These are phyloP conservation scores for Trichoderma koningii DNA, from an alignment of 2,329 filamentous ascomycete genomes.

Conservation along the genomic window DNA sequence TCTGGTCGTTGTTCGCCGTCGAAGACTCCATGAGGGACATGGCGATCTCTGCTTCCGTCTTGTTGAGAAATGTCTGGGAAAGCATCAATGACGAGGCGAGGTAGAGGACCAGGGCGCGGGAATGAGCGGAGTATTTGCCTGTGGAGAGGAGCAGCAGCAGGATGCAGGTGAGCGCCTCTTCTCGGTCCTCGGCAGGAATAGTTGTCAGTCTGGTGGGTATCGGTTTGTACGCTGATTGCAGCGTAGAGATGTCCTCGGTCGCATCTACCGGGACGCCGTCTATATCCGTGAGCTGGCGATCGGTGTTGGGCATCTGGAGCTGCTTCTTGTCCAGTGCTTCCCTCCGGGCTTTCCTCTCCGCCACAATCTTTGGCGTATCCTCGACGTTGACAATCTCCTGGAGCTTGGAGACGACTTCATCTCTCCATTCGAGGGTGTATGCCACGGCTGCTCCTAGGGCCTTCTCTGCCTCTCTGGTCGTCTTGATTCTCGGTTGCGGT, in stretches of 20 bases:
- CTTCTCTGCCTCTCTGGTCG: constrained; percentile 35
- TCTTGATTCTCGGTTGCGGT: constrained; percentile 17
- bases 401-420: constrained; percentile 67
- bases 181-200: constrained; percentile 59
- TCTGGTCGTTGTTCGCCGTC: constrained; percentile 45
- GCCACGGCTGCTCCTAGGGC: constrained; percentile 59
- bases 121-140: constrained; percentile 74
- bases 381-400: constrained; percentile 64
- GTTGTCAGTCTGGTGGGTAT: constrained; percentile 57
- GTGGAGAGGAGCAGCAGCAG: constrained; percentile 70
- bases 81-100: constrained; percentile 68
- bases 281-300: constrained; percentile 47
- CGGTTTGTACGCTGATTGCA: constrained; percentile 57
- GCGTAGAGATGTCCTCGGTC: constrained; percentile 45
- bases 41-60: constrained; percentile 75
- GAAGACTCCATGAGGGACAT: constrained; percentile 70
- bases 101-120: constrained; percentile 67
- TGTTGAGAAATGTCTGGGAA: constrained; percentile 61
- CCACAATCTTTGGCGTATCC: constrained; percentile 51
- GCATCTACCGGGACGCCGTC: constrained; percentile 41
- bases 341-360: constrained; percentile 49
- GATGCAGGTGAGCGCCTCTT: constrained; percentile 67
- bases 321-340: constrained; percentile 46
- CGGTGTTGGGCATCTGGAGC: constrained; percentile 40
- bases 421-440: constrained; percentile 77